Base-by-base conservation (phyloP, 495 filamentous ascomycete genomes). In the Podospora tetraspora region DNA sequence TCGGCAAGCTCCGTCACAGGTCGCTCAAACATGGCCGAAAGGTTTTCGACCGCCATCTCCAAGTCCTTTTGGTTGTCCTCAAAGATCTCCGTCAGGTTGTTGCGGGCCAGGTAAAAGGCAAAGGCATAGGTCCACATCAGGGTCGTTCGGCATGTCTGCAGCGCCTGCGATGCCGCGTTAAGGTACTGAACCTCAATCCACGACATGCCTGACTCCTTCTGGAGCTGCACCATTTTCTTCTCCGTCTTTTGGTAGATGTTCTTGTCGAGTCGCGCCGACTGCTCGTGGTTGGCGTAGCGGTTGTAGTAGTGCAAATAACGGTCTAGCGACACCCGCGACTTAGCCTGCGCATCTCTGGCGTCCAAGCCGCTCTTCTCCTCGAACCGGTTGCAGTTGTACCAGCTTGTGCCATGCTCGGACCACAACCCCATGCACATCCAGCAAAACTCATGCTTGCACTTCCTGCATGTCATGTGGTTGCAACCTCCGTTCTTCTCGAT, bases 391-490 rank as follows among this genome's bases (percentile, higher is more conserved):
- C 95, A 99, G 77, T 97, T 99, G 80, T 99, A 99, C 95, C 95
- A 99, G 80, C 93, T 97, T n/a, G 95, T 98, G 66, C 95, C 95
- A 74, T 99, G 95, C 77, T 99, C 95, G 1, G 92, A 93, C 95
- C 95, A 99, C 10, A 96, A 82, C 1, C 95, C 95, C 95, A 99
- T 99, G 78, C 95, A 99, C 88, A 99, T 97, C 95, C 95, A 99
- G 82, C 95, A 99, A 74, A 99, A 99, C 77, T 99, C 95, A 75
- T 98, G 90, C 74, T 95, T 94, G 83, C 95, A 99, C 79, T 99
- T 99, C 59, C 95, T 87, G 79, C 95, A 99, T 0, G 95, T 99
- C 95, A 99, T 99, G 76, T 99, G 95, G 83, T 99, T 99, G 80
- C 95, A 99, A 6, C 95, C 95, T 21, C 95, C 95, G 71, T 99